Evolutionary conservation across 1,284 basidiomycete species (phyloP), one percentile per base, ranked within the genome.

Genomic region (Lentinus polychrous): DNA sequence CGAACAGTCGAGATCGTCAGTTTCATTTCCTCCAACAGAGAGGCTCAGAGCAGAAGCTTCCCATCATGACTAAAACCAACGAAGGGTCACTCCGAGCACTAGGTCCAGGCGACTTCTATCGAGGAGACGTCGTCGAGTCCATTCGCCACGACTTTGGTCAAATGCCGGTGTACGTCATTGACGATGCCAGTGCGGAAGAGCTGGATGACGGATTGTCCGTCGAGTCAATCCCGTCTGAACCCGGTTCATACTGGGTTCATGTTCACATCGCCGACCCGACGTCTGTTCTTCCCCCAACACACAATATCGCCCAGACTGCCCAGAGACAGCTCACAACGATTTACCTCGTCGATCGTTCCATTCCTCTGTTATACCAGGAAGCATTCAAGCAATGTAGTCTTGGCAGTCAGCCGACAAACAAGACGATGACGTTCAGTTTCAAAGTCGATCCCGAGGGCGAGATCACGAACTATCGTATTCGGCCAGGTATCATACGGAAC

Each of bases 211-310:
- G 93, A 1, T 62, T 99, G 32, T 95, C 94, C 0, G 62, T 98
- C 42, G 89, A 94, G 54, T 56, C 67, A 1, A 71, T 83, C 17
- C 66, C 73, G 8, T 68, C 68, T 1, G 78, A 85, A 43, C 78
- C 81, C 2, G 77, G 73, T 14, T 70, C 70, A 49, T 59, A 71
- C 45, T 99, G 96, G 96, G 60, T 96, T 12, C 95, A 98, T 59
- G 73, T 89, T 15, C 95, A 99, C 62, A 76, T 99, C 48, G 95
- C 96, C 7, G 95, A 99, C 63, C 94, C 95, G 0, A 94, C 92
- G 0, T 72, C 86, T 1, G 61, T 85, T 49, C 70, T 99, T n/a
- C 81, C 81, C 14, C 85, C 83, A 0, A 75, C 73, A 0, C 83
- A 93, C 61, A 55, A 68, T 1, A 60, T 91, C 1, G 73, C 83